phyloP scores from a whole-genome alignment of 2,329 filamentous ascomycete genomes.

The Hypocrella siamensis region DNA sequence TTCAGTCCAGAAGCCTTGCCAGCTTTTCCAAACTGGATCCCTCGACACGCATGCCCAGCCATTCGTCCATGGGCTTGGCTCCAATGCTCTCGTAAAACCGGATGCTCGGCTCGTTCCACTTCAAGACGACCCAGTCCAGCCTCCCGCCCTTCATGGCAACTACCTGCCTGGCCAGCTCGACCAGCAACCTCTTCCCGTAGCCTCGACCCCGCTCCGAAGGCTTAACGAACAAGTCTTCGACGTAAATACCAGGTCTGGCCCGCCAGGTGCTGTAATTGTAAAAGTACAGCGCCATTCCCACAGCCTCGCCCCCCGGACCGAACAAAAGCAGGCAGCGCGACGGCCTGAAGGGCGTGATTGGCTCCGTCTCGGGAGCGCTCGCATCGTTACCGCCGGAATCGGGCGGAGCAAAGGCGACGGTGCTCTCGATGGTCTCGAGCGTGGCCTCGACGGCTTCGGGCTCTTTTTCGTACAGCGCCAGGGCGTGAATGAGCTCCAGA shows the following conservation, averaged over 20 bases:
- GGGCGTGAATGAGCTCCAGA: slow-evolving; percentile 64
- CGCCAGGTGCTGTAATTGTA: slow-evolving; percentile 95
- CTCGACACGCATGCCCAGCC: slow-evolving; percentile 63
- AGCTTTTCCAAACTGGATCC: slow-evolving; percentile 47
- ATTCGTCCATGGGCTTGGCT: slow-evolving; percentile 50
- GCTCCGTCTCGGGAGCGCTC: slow-evolving; percentile 28
- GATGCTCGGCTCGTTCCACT: slow-evolving; percentile 86
- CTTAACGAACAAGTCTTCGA: slow-evolving; percentile 84
- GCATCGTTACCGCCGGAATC: slow-evolving; percentile 23
- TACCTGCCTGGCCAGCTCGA: slow-evolving; percentile 65
- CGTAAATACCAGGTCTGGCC: slow-evolving; percentile 72
- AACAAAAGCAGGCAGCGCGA: slow-evolving; percentile 62
- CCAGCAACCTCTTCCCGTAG: slow-evolving; percentile 64
- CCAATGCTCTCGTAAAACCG: slow-evolving; percentile 67
- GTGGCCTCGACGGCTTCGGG: slow-evolving; percentile 63
- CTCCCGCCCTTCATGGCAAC: slow-evolving; percentile 55
- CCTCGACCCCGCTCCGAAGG: slow-evolving; percentile 55
- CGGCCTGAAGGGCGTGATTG: slow-evolving; percentile 40
- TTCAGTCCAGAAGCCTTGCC: slow-evolving; percentile 25
- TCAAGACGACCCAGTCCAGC: slow-evolving; percentile 81
- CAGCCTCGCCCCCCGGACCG: slow-evolving; percentile 29
- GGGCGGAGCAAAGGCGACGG: slow-evolving; percentile 60
- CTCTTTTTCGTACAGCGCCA: slow-evolving; percentile 79
- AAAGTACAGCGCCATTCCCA: slow-evolving; percentile 81
- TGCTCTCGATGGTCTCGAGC: slow-evolving; percentile 51